These are phyloP conservation scores for Aspergillus sclerotialis DNA, from an alignment of 2,329 filamentous ascomycete genomes.

Conservation along the genomic window DNA sequence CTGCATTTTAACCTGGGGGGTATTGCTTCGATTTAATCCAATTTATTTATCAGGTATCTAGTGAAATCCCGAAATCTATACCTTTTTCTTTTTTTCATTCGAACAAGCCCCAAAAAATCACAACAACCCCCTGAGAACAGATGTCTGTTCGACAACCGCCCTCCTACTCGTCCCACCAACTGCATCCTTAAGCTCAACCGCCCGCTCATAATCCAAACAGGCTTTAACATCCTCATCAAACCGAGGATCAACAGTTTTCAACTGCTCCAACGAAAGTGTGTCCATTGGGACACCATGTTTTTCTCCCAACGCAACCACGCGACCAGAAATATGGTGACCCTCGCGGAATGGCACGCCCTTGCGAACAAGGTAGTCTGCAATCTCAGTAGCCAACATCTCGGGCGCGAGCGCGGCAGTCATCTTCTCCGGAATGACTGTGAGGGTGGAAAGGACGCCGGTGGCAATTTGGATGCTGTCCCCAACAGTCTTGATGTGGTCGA, in stretches of 20 bases:
- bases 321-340: slow-evolving; percentile 70
- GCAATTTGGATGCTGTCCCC: slow-evolving; percentile 76
- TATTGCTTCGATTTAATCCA: slow-evolving; percentile 10
- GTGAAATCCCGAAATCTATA: too few species aligned
- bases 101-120: slow-evolving; percentile 8
- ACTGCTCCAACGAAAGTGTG: slow-evolving; percentile 57
- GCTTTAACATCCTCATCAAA: slow-evolving; percentile 65
- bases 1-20: too few species aligned
- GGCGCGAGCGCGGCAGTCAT: slow-evolving; percentile 74
- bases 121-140: slow-evolving; percentile 52
- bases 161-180: slow-evolving; percentile 71
- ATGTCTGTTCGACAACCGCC: slow-evolving; percentile 62
- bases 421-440: slow-evolving; percentile 62
- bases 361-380: slow-evolving; percentile 43
- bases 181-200: slow-evolving; percentile 70
- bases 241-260: slow-evolving; percentile 60
- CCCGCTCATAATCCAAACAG: slow-evolving; percentile 73
- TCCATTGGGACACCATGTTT: slow-evolving; percentile 61
- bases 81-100: too few species aligned
- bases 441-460: slow-evolving; percentile 69
- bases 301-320: slow-evolving; percentile 66
- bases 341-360: slow-evolving; percentile 66
- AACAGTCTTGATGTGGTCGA: slow-evolving; percentile 76
- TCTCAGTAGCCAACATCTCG: slow-evolving; percentile 67
- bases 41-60: slow-evolving; percentile 2